Conservation (phyloP, 1,284 basidiomycete species). For the Marasmius oreades region DNA sequence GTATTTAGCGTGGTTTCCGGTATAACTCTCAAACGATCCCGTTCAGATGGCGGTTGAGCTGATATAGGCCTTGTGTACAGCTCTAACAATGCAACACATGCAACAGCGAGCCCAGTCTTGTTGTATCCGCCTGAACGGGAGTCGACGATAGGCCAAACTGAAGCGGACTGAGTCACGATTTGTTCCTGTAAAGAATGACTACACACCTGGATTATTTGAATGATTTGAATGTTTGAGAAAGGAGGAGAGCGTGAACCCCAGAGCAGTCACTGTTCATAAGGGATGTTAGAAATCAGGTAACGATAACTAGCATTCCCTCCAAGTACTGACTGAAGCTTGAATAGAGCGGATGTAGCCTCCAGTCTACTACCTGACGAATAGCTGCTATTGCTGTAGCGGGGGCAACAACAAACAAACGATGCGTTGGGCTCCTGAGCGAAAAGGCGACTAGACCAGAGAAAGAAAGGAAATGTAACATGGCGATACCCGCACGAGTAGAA, state of each 20-base stretch:
- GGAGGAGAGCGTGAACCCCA: constrained; percentile 69
- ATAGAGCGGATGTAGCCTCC: constrained; percentile 46
- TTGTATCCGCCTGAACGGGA: constrained; percentile 71
- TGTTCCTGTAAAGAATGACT: background rate
- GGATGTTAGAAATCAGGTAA: background rate
- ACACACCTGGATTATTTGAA: constrained; percentile 74
- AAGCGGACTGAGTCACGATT: constrained; percentile 5
- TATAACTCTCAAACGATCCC: constrained; percentile 9
- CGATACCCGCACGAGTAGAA: constrained; percentile 43
- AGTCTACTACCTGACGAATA: constrained; percentile 52
- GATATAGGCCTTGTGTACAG: constrained; percentile 32
- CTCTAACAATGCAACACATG: constrained; percentile 50
- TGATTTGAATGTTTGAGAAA: constrained; percentile 79
- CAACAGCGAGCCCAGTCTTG: constrained; percentile 56
- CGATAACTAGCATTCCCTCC: background rate
- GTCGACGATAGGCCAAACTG: constrained; percentile 82
- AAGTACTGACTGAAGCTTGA: constrained; percentile 54
- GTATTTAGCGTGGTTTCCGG: constrained; percentile 27
- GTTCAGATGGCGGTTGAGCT: constrained; percentile 14
- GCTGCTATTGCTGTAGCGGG: constrained; percentile 50
- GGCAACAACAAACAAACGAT: constrained; percentile 57
- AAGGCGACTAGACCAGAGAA: constrained; percentile 63
- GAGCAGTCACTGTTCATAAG: constrained; percentile 48
- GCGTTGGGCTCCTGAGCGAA: constrained; percentile 47
- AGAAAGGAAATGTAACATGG: constrained; percentile 46